Percentiles rank a stretch among this genome's conserved stretches.
Evolutionary conservation across 2,329 filamentous ascomycete species (phyloP).

Genomic region (Colletotrichum sp.): DNA sequence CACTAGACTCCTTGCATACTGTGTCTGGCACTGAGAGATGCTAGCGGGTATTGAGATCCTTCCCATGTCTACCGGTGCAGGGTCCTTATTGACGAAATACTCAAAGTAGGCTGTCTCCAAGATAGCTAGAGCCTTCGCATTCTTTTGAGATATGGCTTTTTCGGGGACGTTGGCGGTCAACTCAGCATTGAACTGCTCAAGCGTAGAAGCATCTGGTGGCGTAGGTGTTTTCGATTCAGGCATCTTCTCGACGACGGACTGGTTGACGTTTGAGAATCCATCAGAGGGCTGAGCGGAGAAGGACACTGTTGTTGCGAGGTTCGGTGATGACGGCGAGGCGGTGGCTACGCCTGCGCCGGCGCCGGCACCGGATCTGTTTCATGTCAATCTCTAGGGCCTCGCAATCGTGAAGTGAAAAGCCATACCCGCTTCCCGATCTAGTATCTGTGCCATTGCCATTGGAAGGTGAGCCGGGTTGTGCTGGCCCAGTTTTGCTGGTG

Average conservation of each 20-base stretch:
- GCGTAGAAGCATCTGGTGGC: neutral
- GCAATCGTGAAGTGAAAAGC: neutral
- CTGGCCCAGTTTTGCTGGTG: neutral
- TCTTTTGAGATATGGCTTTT: neutral
- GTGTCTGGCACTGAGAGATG: neutral
- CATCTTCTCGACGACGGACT: neutral
- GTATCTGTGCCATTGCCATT: neutral
- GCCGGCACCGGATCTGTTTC: neutral
- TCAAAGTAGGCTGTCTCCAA: conserved; percentile 17
- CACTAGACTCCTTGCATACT: neutral
- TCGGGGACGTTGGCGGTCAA: conserved; percentile 1
- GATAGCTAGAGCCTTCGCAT: neutral
- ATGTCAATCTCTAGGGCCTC: neutral
- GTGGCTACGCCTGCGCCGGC: neutral
- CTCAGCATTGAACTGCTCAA: conserved; percentile 1
- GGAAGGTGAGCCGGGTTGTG: neutral
- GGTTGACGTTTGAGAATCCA: neutral
- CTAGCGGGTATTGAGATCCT: neutral
- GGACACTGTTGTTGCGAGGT: neutral
- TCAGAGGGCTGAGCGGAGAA: conserved; percentile 8
- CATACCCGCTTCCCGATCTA: neutral
- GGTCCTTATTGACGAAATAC: conserved; percentile 7
- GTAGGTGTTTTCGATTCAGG: neutral
- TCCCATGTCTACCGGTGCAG: conserved; percentile 3
- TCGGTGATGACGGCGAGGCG: neutral